Evolutionary conservation across 1,284 basidiomycete species (phyloP), one percentile per base, ranked within the genome.

Genomic region (Porodaedalea pini): DNA sequence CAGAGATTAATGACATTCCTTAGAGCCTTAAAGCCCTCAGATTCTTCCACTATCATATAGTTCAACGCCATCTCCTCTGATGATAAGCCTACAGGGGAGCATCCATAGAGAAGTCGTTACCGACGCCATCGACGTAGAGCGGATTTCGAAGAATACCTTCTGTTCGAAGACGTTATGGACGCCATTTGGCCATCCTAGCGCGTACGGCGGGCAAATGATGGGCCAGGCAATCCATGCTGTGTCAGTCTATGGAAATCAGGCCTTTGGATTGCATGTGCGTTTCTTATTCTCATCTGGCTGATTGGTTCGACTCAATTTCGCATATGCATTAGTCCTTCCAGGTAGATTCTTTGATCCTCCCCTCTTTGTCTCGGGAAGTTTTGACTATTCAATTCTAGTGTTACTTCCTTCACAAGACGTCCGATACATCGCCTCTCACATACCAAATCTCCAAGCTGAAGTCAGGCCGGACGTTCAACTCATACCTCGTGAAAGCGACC

Each of bases 131-230:
- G 85, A 90, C 60, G 80, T 92, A n/a, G 90, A 92, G 67, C 77
- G 81, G 60, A 75, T 92, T n/a, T 90, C 92, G 63, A 73, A 77
- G 45, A 86, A 88, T 67, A 71, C 91, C 51, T 92, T 85, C 69
- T 81, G 86, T 32, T 90, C 88, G 0, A 86, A 82, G 63, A 81
- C 81, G 1, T 76, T 94, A 1, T 90, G 83, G 79, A 62, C 83
- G 15, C 91, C 90, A 0, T 68, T 70, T 8, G 75, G 78, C 17
- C 80, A 81, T 19, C 78, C 91, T 58, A 92, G 92, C 25, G 92
- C 92, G 3, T 95, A 92, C 65, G 93, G 94, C 55, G 94, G 93
- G 63, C 89, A 90, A 68, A 91, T 94, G 58, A 93, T 96, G 63
- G 92, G 87, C 8, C 92, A 94, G 67, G 90, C 90, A 4, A 74